Evolutionary conservation across 768 basidiomycete genomes (phyloP), one percentile per base, ranked within the genome.

Genomic region (Pleurotus ostreatus): DNA sequence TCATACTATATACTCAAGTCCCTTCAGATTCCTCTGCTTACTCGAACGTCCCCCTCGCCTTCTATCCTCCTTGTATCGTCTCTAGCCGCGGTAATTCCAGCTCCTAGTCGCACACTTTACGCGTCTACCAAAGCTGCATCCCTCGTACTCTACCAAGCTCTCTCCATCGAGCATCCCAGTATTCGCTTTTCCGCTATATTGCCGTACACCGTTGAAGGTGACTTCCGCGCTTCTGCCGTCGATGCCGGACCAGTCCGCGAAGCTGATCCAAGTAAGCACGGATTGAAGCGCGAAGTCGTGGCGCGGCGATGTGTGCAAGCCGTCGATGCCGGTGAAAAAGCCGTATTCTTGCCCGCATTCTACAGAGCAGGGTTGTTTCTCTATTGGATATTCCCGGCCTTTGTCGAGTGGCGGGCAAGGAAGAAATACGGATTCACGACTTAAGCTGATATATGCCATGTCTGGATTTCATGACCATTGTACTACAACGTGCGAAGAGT

Each of bases 101-200:
- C 94, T 0, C 94, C 94, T 0, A 93, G 90, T 0, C 86, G 94
- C 5, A 74, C 90, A 0, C 71, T 98, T 37, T 98, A 98, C 66
- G 84, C 80, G 0, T 83, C 92, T 2, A 90, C 88, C 8, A 97
- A 98, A 68, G 77, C 87, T 2, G 89, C 93, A 0, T 84, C 88
- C 1, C 79, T 91, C 25, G 60, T 86, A 4, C 83, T 94, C 55
- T 93, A 85, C 68, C 89, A 90, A 68, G 77, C 87, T 0, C 82
- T 94, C 30, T 74, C 91, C 3, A 88, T 92, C 57, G 92, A 94
- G 61, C 86, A 93, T 59, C 88, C 89, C 5, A 64, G 69, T 2
- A 81, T 94, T 61, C 46, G 70, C 0, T 92, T 92, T 68, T 76
- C 84, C 0, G 74, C 75, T 56, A 62, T 88, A 62, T 66, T 91